Base-by-base conservation (phyloP, 495 filamentous ascomycete genomes). In the Cudoniella acicularis region DNA sequence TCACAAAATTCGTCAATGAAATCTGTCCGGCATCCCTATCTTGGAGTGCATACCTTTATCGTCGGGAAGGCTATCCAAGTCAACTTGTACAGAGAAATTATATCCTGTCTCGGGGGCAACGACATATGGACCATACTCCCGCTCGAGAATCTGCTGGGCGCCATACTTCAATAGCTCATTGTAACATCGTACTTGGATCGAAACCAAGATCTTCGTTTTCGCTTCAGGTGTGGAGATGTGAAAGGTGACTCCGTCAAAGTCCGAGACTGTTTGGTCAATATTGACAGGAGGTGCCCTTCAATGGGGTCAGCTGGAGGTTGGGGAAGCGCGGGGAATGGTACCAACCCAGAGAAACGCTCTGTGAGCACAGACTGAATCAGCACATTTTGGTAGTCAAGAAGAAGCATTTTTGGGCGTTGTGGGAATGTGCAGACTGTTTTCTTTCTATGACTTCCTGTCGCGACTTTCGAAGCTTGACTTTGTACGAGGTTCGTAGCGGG, bases 331-430 rank as follows among this genome's bases (percentile, higher is more conserved):
- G 50, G 43, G 20, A 30, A 20, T 30, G n/a, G 22, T 22, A 18
- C 70, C 63, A 82, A 94, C 92, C 90, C 90, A 43, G 88, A 87
- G 76, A 98, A 93, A 63, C 94, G 88, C 77, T 99, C 94, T 58
- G 87, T 95, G 62, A 99, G 86, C 64, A 98, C 84, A 55, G 91
- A 88, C 76, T 96, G 90, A 70, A 99, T 96, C 68, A 98, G 81
- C 57, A 95, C 92, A 75, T 99, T 99, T 71, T 98, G 94, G 72
- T 99, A 99, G 71, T 99, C 94, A 67, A 99, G 86, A 69, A 98
- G 87, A 75, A 98, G 84, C 94, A 97, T 97, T 64, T 67, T 85
- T 27, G 61, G 57, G 42, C 41, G 43, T 52, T 23, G 13, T 10
- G 43, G 25, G 36, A 52, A 30, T 22, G 58, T 21, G 48, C 23